A percentile compares a stretch with the other conserved stretches of the same genome.
Evolutionary conservation across 257 asterid species (phyloP).

Genomic region (Nicotiana knightiana): DNA sequence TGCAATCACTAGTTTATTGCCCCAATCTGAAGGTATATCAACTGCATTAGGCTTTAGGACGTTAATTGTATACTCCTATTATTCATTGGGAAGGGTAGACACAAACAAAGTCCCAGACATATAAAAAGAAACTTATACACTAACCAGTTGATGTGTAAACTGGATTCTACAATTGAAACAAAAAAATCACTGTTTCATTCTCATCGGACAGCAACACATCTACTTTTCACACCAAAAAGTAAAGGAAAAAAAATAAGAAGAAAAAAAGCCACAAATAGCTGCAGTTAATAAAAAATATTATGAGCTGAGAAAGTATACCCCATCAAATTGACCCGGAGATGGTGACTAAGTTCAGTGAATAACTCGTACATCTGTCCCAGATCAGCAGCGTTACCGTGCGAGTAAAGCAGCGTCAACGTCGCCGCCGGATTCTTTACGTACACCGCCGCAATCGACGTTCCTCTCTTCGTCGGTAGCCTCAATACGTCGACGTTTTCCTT

Average conservation of each 20-base stretch:
- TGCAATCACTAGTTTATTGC: background rate
- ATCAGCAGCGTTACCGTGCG: slow-evolving; percentile 99
- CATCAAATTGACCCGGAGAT: slow-evolving; percentile 82
- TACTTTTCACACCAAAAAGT: background rate
- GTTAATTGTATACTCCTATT: background rate
- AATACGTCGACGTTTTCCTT: slow-evolving; percentile 73
- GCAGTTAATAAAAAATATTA: background rate
- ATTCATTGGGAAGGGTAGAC: background rate
- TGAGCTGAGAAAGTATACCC: slow-evolving; percentile 41
- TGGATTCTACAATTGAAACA: background rate
- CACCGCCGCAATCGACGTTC: slow-evolving; percentile 69
- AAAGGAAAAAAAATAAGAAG: background rate
- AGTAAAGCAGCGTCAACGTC: slow-evolving; percentile 68
- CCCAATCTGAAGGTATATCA: background rate
- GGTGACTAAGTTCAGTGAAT: slow-evolving; percentile 77
- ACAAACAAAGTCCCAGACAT: background rate
- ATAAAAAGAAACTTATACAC: background rate
- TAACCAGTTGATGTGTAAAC: background rate
- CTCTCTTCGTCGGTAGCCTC: slow-evolving; percentile 73
- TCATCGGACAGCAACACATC: slow-evolving; percentile 5
- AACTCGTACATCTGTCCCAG: slow-evolving; percentile 95
- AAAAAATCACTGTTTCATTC: background rate
- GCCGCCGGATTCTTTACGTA: slow-evolving; percentile 77
- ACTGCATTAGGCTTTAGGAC: background rate
- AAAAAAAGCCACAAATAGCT: background rate